These are phyloP conservation scores for Exophiala calicioides DNA, from an alignment of 2,329 filamentous ascomycete genomes.

Conservation along the genomic window DNA sequence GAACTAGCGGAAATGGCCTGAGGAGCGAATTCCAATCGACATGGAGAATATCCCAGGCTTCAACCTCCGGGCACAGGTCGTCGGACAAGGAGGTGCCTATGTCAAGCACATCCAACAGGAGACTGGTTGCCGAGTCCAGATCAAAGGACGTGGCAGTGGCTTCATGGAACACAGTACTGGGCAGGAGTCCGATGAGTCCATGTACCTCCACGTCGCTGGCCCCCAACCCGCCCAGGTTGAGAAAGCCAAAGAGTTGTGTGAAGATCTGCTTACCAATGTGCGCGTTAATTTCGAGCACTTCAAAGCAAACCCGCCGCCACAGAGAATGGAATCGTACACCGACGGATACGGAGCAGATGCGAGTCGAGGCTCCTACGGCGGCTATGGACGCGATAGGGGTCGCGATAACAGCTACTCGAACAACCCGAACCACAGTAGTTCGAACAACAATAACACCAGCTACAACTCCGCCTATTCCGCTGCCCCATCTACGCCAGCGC, in stretches of 20 bases:
- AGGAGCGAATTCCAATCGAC: slow-evolving; percentile 88
- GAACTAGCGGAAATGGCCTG: slow-evolving; percentile 91
- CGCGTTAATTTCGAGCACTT: slow-evolving; percentile 87
- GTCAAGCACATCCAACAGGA: slow-evolving; percentile 98
- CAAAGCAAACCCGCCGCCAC: slow-evolving; percentile 73
- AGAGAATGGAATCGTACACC: slow-evolving; percentile 47
- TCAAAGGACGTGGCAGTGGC: slow-evolving; percentile 93
- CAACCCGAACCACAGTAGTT: no score
- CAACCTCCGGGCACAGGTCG: slow-evolving; percentile 93
- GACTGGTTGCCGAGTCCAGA: slow-evolving; percentile 93
- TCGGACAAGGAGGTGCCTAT: slow-evolving; percentile 89
- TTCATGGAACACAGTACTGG: slow-evolving; percentile 90
- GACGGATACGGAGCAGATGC: slow-evolving; percentile 55
- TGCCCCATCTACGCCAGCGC: slow-evolving; percentile 34
- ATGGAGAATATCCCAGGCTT: slow-evolving; percentile 92
- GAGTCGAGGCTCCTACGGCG: slow-evolving; percentile 46
- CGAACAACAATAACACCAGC: no score
- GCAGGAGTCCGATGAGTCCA: slow-evolving; percentile 87
- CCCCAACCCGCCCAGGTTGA: slow-evolving; percentile 85
- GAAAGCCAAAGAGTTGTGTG: slow-evolving; percentile 82
- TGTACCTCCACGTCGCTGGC: slow-evolving; percentile 96
- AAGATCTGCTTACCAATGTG: slow-evolving; percentile 83
- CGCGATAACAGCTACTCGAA: slow-evolving; percentile 47
- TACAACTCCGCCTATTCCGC: slow-evolving; percentile 31
- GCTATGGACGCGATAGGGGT: slow-evolving; percentile 52